These are phyloP conservation scores for Trichoderma sp. DNA, from an alignment of 2,329 filamentous ascomycete species.

Conservation along the genomic window DNA sequence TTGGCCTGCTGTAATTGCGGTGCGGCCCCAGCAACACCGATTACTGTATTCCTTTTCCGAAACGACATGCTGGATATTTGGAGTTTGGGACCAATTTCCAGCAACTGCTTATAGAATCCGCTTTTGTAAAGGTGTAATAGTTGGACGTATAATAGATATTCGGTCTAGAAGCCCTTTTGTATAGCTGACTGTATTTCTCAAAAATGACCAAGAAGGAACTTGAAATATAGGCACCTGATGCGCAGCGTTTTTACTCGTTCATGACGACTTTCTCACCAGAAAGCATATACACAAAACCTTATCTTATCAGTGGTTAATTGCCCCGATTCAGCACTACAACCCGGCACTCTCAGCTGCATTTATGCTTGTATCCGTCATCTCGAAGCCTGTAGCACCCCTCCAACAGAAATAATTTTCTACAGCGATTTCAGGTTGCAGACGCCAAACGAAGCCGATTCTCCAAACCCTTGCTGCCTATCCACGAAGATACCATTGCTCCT, in stretches of 20 bases:
- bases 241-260: neutral
- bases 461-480: neutral
- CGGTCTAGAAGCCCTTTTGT: neutral
- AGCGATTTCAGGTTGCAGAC: neutral
- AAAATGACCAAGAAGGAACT: neutral
- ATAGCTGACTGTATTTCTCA: neutral
- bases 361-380: neutral
- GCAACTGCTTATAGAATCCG: neutral
- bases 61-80: conserved; percentile 48
- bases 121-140: neutral
- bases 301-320: neutral
- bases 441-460: neutral
- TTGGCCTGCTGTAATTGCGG: conserved; percentile 32
- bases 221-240: neutral
- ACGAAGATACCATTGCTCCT: neutral
- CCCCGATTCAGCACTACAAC: neutral
- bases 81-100: neutral
- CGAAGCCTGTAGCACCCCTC: neutral
- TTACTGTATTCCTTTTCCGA: conserved; percentile 54
- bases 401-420: conserved; percentile 1
- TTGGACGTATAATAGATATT: neutral
- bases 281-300: neutral
- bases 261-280: neutral
- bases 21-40: conserved; percentile 34
- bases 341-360: neutral